These are phyloP conservation scores for Withania somnifera DNA, from an alignment of 305 asterid genomes.

Conservation along the genomic window DNA sequence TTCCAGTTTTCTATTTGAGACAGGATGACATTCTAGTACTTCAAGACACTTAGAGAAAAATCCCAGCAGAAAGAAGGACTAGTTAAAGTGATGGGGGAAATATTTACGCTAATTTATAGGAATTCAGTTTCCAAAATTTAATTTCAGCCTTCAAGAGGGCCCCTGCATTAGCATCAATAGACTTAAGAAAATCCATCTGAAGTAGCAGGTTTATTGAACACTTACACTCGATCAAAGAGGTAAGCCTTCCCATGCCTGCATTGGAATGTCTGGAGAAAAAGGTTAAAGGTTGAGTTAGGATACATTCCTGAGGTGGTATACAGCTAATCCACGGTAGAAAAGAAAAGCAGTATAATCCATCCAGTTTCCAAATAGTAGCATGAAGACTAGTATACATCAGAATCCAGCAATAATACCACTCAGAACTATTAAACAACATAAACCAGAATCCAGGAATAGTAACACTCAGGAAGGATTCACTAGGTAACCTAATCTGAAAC, in stretches of 20 bases:
- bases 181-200: background rate
- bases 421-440: background rate
- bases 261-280: conserved; percentile 61
- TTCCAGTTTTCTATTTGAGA: background rate
- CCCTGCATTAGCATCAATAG: background rate
- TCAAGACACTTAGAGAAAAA: background rate
- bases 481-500: background rate
- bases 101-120: background rate
- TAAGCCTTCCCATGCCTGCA: conserved; percentile 84
- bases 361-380: background rate
- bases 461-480: background rate
- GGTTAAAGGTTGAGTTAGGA: conserved; percentile 2
- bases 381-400: background rate
- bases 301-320: background rate
- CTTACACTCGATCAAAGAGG: conserved; percentile 88
- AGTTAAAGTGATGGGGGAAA: background rate
- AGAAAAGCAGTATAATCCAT: background rate
- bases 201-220: conserved; percentile 13
- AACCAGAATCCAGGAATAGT: background rate
- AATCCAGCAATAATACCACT: background rate
- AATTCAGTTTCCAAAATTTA: background rate
- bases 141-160: background rate
- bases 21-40: background rate
- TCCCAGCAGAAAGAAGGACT: background rate
- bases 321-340: background rate